Conservation (phyloP, 2,329 filamentous ascomycete genomes). For the Ceratocystis papillata region DNA sequence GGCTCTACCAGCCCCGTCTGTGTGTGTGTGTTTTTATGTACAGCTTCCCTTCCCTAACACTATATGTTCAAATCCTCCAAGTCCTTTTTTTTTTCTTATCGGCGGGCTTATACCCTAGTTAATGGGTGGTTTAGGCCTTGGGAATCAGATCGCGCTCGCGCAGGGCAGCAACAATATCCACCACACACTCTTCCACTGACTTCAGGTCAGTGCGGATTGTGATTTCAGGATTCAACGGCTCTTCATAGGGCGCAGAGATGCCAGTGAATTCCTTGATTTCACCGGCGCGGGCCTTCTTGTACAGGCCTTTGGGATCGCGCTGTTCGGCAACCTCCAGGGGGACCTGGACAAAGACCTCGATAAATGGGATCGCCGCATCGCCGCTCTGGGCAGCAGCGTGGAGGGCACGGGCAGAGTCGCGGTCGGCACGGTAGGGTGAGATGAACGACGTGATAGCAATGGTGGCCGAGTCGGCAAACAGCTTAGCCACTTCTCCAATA, state of each 20-base stretch:
- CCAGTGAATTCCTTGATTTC: constrained; percentile 97
- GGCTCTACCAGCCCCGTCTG: not conserved
- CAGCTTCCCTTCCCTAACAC: not conserved
- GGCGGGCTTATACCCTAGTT: too few relatives aligned
- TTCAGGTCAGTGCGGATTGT: constrained; percentile 72
- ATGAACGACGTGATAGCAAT: constrained; percentile 95
- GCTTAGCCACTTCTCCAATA: constrained; percentile 91
- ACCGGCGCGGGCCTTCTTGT: constrained; percentile 90
- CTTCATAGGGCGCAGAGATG: constrained; percentile 90
- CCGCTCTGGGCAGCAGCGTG: constrained; percentile 49
- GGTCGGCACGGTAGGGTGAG: constrained; percentile 82
- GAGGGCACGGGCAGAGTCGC: constrained; percentile 67
- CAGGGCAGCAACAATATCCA: constrained; percentile 70
- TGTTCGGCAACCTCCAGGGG: constrained; percentile 85
- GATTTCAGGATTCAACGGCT: constrained; percentile 73
- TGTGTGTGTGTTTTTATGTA: constrained; percentile 7
- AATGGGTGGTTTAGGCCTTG: constrained; percentile 10
- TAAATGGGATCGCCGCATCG: constrained; percentile 68
- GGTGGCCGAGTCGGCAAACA: constrained; percentile 83
- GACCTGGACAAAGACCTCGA: constrained; percentile 90
- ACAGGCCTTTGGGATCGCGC: constrained; percentile 92
- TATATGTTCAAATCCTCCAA: not conserved
- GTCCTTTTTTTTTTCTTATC: not conserved
- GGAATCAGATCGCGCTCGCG: constrained; percentile 47
- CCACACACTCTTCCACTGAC: constrained; percentile 79